Evolutionary conservation across 2,329 filamentous ascomycete species (phyloP).

Genomic region (Cladosporium sp.): DNA sequence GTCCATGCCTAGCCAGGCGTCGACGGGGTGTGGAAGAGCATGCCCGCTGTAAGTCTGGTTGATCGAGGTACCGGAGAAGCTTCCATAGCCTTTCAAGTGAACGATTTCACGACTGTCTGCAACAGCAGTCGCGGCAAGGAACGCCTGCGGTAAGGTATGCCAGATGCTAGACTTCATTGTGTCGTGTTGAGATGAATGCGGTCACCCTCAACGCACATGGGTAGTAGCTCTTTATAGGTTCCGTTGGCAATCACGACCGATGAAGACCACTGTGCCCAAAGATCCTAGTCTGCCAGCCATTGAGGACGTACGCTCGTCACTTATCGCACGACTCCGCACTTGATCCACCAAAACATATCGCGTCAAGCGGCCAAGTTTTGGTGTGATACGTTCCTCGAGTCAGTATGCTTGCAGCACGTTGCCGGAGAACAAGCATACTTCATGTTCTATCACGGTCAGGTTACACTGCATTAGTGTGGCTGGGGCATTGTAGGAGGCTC

Average conservation of each 20-base stretch:
- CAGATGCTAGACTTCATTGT: neutral
- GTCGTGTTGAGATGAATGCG: neutral
- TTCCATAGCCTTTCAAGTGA: slow-evolving; percentile 7
- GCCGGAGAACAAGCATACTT: neutral
- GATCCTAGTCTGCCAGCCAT: neutral
- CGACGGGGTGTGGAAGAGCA: slow-evolving; percentile 7
- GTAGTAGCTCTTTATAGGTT: neutral
- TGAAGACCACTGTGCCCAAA: neutral
- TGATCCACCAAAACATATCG: neutral
- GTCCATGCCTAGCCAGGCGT: slow-evolving; percentile 18
- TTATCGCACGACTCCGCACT: slow-evolving; percentile 8
- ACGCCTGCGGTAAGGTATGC: neutral
- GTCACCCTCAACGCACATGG: neutral
- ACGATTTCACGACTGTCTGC: neutral
- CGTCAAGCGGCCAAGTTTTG: neutral
- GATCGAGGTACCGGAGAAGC: slow-evolving; percentile 15
- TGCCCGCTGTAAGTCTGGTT: slow-evolving; percentile 16
- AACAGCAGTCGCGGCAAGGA: neutral
- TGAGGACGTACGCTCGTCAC: neutral
- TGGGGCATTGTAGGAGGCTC: neutral
- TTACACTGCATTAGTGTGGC: neutral
- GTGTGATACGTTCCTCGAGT: neutral
- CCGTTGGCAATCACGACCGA: neutral
- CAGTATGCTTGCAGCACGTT: neutral
- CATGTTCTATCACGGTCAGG: neutral